A percentile compares a stretch with the other conserved stretches of the same genome.
phyloP scores from a whole-genome alignment of 2,329 filamentous ascomycete genomes.

The Trematosphaeria pertusa region DNA sequence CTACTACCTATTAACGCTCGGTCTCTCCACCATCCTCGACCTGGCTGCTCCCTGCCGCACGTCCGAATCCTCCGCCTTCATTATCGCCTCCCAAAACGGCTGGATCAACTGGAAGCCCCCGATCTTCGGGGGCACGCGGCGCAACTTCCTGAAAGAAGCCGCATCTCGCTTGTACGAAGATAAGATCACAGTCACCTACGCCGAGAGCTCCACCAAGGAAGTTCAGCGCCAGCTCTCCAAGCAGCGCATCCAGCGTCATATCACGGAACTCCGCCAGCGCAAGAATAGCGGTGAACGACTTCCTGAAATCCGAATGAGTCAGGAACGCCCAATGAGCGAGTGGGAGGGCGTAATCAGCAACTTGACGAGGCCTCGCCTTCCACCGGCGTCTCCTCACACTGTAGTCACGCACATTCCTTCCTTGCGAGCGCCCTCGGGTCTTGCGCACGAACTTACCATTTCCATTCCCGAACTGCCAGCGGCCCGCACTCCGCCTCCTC shows the following conservation, averaged over 20 bases:
- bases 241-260: slow-evolving; percentile 51
- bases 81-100: slow-evolving; percentile 60
- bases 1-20: slow-evolving; percentile 65
- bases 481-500: slow-evolving; percentile 21
- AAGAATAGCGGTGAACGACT: slow-evolving; percentile 45
- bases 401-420: slow-evolving; percentile 41
- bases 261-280: slow-evolving; percentile 50
- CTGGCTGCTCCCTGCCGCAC: slow-evolving; percentile 53
- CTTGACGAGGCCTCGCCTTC: slow-evolving; percentile 33
- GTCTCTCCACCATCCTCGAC: slow-evolving; percentile 62
- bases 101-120: slow-evolving; percentile 64
- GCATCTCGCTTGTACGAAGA: slow-evolving; percentile 66
- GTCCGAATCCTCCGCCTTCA: slow-evolving; percentile 56
- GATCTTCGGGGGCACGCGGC: slow-evolving; percentile 54
- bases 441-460: slow-evolving; percentile 26
- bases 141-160: slow-evolving; percentile 67
- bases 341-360: slow-evolving; percentile 46
- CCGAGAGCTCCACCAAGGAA: slow-evolving; percentile 42
- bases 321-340: slow-evolving; percentile 50
- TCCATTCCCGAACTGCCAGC: slow-evolving; percentile 29
- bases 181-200: slow-evolving; percentile 49
- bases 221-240: slow-evolving; percentile 50
- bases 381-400: slow-evolving; percentile 25
- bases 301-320: slow-evolving; percentile 46
- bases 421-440: slow-evolving; percentile 25